Conservation (phyloP, 2,329 filamentous ascomycete species). For the Hymenoscyphus fructigenus region DNA sequence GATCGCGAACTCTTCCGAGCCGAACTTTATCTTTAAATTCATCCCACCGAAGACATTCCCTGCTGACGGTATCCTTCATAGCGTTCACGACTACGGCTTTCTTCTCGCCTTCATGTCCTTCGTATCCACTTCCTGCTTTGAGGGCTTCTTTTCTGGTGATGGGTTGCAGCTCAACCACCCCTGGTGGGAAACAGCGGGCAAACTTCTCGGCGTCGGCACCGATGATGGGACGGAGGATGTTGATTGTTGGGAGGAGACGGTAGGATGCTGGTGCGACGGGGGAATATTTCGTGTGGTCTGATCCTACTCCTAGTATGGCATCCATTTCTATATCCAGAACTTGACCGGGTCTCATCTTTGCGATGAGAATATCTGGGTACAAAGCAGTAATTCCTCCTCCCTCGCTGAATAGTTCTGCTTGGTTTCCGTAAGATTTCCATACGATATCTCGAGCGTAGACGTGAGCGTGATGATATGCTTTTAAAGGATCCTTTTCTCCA, state of each 20-base stretch:
- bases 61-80: conserved; percentile 92
- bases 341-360: conserved; percentile 90
- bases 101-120: conserved; percentile 72
- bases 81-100: conserved; percentile 86
- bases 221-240: conserved; percentile 78
- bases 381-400: conserved; percentile 69
- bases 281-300: conserved; percentile 95
- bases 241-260: conserved; percentile 83
- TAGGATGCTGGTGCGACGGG: conserved; percentile 95
- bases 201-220: conserved; percentile 89
- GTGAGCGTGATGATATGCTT: conserved; percentile 83
- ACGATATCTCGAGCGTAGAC: conserved; percentile 76
- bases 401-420: conserved; percentile 67
- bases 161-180: conserved; percentile 78
- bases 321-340: conserved; percentile 84
- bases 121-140: conserved; percentile 61
- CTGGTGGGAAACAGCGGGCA: conserved; percentile 80
- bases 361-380: conserved; percentile 90
- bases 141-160: conserved; percentile 67
- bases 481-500: conserved; percentile 75
- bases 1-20: conserved; percentile 84
- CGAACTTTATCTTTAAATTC: conserved; percentile 97
- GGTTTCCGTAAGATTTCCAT: conserved; percentile 74
- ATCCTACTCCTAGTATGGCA: conserved; percentile 90
- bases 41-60: conserved; percentile 85